Conservation (phyloP, 1,284 basidiomycete genomes). For the Pascua guehoae region DNA sequence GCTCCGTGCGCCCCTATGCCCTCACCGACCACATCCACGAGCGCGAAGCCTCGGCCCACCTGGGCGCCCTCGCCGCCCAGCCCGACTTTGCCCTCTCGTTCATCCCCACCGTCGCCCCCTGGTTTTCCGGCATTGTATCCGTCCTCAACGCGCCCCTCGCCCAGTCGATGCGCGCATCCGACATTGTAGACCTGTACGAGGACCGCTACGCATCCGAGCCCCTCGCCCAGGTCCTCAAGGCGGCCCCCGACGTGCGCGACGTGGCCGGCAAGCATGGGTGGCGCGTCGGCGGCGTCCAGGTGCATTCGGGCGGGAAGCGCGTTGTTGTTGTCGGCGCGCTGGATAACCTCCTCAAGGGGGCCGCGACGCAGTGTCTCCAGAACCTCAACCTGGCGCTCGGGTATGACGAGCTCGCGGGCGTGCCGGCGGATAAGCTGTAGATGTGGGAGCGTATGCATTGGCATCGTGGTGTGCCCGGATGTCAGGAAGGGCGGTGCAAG, state of each 20-base stretch:
- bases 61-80: constrained; percentile 59
- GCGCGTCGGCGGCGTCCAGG: constrained; percentile 88
- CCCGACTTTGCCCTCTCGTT: constrained; percentile 69
- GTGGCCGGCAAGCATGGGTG: constrained; percentile 81
- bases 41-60: constrained; percentile 82
- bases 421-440: constrained; percentile 54
- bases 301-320: constrained; percentile 79
- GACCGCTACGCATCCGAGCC: constrained; percentile 72
- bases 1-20: constrained; percentile 77
- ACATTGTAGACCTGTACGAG: constrained; percentile 72
- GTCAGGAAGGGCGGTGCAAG: too few relatives aligned
- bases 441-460: too few relatives aligned
- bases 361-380: constrained; percentile 96
- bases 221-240: constrained; percentile 64
- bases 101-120: constrained; percentile 80
- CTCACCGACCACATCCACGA: constrained; percentile 99
- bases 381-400: constrained; percentile 94
- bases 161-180: constrained; percentile 61
- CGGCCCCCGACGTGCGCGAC: constrained; percentile 73
- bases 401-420: constrained; percentile 84
- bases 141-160: constrained; percentile 77
- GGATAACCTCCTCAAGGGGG: constrained; percentile 95
- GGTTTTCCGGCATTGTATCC: constrained; percentile 95
- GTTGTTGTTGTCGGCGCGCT: constrained; percentile 90
- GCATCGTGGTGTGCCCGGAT: too few relatives aligned